phyloP scores from a whole-genome alignment of 2,329 filamentous ascomycete species.

The Fusarium equiseti region DNA sequence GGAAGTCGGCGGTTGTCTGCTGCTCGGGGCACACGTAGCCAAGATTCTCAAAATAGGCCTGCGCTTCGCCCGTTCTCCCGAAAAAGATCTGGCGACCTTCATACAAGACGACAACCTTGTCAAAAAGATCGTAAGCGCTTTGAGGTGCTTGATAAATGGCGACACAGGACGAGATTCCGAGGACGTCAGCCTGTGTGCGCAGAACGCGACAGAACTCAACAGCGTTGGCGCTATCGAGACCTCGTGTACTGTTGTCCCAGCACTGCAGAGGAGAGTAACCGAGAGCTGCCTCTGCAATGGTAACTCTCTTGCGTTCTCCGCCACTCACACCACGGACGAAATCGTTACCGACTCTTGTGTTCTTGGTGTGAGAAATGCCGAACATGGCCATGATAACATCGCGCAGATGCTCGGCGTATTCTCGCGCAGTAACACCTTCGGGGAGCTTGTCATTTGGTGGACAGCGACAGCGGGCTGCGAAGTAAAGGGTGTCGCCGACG shows the following conservation, averaged over 20 bases:
- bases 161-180: conserved; percentile 68
- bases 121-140: conserved; percentile 62
- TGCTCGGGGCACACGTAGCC: conserved; percentile 68
- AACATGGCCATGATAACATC: conserved; percentile 79
- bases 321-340: conserved; percentile 69
- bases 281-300: conserved; percentile 51
- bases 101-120: conserved; percentile 76
- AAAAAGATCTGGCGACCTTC: conserved; percentile 73
- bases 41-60: conserved; percentile 45
- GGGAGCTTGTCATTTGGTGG: conserved; percentile 65
- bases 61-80: conserved; percentile 39
- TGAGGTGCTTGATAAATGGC: conserved; percentile 73
- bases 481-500: conserved; percentile 80
- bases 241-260: conserved; percentile 77
- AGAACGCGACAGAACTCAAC: conserved; percentile 74
- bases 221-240: conserved; percentile 74
- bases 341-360: conserved; percentile 77
- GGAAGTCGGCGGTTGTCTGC: conserved; percentile 77
- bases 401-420: conserved; percentile 70
- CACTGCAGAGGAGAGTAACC: conserved; percentile 66
- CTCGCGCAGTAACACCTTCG: conserved; percentile 61
- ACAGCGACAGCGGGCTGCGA: conserved; percentile 75
- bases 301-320: conserved; percentile 61
- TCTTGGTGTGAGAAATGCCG: conserved; percentile 75
- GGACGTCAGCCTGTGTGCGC: conserved; percentile 69